A percentile compares a stretch with the other conserved stretches of the same genome.
phyloP scores from a whole-genome alignment of 2,329 filamentous ascomycete genomes.

The Fonsecaea pugnacius region DNA sequence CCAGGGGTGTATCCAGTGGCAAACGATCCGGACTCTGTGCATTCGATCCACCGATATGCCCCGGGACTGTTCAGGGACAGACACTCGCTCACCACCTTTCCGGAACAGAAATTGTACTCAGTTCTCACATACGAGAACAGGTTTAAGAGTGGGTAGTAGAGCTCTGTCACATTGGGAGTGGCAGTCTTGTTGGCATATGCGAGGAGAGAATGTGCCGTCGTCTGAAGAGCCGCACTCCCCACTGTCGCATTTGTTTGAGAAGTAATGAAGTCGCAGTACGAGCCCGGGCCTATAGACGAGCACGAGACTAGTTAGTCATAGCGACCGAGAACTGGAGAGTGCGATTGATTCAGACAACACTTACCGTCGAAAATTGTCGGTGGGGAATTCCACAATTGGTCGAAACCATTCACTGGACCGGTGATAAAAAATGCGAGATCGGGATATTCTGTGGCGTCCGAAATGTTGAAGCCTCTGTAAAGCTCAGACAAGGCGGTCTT shows the following conservation, averaged over 20 bases:
- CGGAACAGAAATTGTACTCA: conserved; percentile 2
- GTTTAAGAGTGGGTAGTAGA: conserved; percentile 15
- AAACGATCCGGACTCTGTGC: conserved; percentile 16
- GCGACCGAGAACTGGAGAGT: neutral
- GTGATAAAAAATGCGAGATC: conserved; percentile 51
- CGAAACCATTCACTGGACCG: conserved; percentile 52
- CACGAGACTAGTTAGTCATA: neutral
- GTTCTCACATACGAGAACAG: conserved; percentile 6
- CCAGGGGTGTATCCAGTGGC: conserved; percentile 20
- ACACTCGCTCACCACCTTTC: neutral
- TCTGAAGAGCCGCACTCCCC: neutral
- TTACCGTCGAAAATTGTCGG: neutral
- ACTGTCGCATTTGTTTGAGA: neutral
- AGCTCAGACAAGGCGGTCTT: conserved; percentile 49
- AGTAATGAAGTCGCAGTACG: conserved; percentile 15
- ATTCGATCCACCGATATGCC: neutral
- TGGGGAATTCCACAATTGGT: conserved; percentile 53
- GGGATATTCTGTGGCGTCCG: conserved; percentile 15
- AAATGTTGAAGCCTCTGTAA: conserved; percentile 54
- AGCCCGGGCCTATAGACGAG: neutral
- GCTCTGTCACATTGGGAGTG: conserved; percentile 2
- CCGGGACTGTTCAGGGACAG: neutral
- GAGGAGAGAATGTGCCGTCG: neutral
- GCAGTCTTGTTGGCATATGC: conserved; percentile 14
- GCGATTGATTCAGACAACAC: neutral